Conservation (phyloP, 2,329 filamentous ascomycete genomes). For the Colletotrichum horii region DNA sequence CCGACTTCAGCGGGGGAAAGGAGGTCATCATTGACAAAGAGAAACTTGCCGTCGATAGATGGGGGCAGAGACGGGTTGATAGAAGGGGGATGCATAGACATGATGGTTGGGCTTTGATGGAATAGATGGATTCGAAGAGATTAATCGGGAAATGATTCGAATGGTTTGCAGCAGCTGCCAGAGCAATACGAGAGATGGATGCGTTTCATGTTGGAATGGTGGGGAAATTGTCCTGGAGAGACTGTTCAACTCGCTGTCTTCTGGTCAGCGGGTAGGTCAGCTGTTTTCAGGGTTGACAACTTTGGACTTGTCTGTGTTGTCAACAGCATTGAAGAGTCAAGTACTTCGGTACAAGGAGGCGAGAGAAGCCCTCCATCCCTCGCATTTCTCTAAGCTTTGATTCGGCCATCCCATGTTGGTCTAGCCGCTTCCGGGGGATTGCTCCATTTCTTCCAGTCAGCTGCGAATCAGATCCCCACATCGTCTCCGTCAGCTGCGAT, state of each 20-base stretch:
- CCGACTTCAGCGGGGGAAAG: slow-evolving; percentile 48
- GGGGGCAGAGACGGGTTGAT: not conserved
- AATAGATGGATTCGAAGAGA: not conserved
- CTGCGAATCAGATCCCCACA: not conserved
- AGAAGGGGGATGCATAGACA: not conserved
- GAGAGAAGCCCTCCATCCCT: not conserved
- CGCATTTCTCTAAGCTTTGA: not conserved
- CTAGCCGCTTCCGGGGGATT: not conserved
- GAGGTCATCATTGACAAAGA: slow-evolving; percentile 36
- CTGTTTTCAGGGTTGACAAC: not conserved
- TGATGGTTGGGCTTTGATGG: not conserved
- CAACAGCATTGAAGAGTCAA: not conserved
- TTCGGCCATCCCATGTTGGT: not conserved
- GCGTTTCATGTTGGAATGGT: not conserved
- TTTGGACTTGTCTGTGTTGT: not conserved
- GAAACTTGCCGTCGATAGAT: slow-evolving; percentile 15
- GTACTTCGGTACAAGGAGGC: not conserved
- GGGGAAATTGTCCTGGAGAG: not conserved
- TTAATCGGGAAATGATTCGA: not conserved
- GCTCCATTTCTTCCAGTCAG: not conserved
- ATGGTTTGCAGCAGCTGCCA: not conserved
- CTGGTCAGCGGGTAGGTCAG: not conserved
- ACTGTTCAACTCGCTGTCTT: not conserved
- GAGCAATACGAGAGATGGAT: not conserved
- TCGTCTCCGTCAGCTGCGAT: not conserved